Conservation (phyloP, 2,329 filamentous ascomycete genomes). For the Macrophomina tecta region DNA sequence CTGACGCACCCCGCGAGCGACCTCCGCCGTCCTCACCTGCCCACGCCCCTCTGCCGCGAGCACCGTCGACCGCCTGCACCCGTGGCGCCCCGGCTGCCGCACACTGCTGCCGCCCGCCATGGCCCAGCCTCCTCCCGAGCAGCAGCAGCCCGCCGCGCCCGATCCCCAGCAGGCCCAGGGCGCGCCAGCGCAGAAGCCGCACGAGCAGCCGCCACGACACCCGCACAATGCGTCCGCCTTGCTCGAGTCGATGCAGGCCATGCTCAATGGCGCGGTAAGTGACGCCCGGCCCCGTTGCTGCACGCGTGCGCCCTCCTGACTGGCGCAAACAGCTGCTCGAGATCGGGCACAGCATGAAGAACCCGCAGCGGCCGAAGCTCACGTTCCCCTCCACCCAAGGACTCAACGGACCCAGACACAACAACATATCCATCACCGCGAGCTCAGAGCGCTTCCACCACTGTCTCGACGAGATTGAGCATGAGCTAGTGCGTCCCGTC, state of each 20-base stretch:
- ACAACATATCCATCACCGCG: conserved; percentile 48
- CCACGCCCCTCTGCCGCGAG: too few species aligned
- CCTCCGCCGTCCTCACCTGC: not conserved
- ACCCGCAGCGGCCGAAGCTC: conserved; percentile 27
- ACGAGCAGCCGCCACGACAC: conserved; percentile 1
- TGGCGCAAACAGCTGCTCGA: conserved; percentile 15
- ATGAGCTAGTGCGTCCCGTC: conserved; percentile 47
- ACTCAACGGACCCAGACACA: conserved; percentile 50
- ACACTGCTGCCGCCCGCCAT: not conserved
- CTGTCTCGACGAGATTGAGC: conserved; percentile 59
- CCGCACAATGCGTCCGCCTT: conserved; percentile 29
- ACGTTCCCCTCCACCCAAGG: conserved; percentile 51
- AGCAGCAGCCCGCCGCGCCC: conserved; percentile 4
- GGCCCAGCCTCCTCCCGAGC: not conserved
- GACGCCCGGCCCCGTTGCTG: not conserved
- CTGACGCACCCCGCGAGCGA: not conserved
- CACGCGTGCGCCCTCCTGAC: not conserved
- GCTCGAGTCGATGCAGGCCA: conserved; percentile 53
- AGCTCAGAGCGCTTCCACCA: conserved; percentile 55
- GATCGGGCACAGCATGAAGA: conserved; percentile 24
- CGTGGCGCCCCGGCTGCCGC: not conserved
- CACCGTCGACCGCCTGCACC: not conserved
- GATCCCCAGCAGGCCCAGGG: conserved; percentile 2
- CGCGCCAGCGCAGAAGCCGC: not conserved
- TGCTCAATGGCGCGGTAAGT: conserved; percentile 56